These are phyloP conservation scores for Trametes gibbosa DNA, from an alignment of 768 basidiomycete genomes.

Conservation along the genomic window DNA sequence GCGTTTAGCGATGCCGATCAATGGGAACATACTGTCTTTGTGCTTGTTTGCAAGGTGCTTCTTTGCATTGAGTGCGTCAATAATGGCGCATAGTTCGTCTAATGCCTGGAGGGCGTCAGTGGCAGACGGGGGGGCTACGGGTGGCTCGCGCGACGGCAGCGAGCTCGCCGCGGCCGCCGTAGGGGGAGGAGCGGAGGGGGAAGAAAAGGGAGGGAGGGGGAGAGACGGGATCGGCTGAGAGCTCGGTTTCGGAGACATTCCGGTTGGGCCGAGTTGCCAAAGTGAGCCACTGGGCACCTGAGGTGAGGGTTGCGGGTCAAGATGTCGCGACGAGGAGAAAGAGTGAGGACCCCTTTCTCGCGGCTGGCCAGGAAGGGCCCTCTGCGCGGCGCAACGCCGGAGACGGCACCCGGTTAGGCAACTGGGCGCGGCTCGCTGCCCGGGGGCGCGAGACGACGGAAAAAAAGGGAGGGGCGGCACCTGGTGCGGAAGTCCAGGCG, in stretches of 20 bases:
- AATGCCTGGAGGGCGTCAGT: background rate
- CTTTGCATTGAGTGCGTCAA: background rate
- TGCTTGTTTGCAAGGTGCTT: background rate
- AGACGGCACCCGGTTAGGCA: no score
- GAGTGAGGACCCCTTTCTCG: no score
- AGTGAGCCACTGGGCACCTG: background rate
- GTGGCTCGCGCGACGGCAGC: background rate
- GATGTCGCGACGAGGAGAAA: no score
- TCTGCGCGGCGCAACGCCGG: no score
- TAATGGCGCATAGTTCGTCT: background rate
- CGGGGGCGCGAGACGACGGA: no score
- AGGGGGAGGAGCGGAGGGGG: background rate
- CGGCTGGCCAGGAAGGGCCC: no score
- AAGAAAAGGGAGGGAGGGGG: background rate
- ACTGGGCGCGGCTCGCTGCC: no score
- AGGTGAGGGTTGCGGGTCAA: background rate
- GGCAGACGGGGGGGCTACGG: background rate
- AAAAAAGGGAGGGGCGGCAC: no score
- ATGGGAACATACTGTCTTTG: background rate
- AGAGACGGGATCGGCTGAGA: background rate
- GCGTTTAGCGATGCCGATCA: background rate
- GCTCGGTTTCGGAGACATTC: background rate
- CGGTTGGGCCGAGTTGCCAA: background rate
- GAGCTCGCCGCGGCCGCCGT: background rate
- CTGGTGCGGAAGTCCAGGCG: no score